Evolutionary conservation across 495 filamentous ascomycete species (phyloP), one percentile per base, ranked within the genome.

Genomic region (Zalerion maritima): DNA sequence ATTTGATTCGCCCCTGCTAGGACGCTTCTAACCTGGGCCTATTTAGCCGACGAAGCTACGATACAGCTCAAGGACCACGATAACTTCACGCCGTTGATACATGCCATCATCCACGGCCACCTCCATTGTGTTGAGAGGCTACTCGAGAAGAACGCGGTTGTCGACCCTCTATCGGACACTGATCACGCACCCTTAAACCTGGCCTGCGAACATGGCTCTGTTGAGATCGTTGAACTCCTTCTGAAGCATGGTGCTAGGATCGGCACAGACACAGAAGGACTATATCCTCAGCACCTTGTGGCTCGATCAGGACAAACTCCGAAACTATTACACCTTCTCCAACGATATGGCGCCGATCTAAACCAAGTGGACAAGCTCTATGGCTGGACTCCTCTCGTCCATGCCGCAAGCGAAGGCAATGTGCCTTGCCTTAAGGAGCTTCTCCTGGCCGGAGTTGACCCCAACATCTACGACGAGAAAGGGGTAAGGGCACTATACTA

Each of bases 201-300:
- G 19, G 89, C 89, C 21, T 96, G 86, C 46, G 86, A 96, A 44
- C 75, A 93, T 54, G 86, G 83, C 5, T 85, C 81, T 1, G 58
- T 78, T 19, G 62, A 69, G 2, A 92, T 92, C 35, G 83, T 86
- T 13, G 70, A 81, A 43, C 66, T 91, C 31, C 67, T 97, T 3
- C 67, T 97, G 15, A 73, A 83, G 44, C 69, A 78, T 29, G 68
- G 72, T 5, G 83, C 87, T 8, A 57, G 60, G 28, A 69, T 97
- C 31, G 58, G 94, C 7, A 75, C 89, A 6, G 89, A 97, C 54
- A 91, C 89, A 1, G 91, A 96, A 58, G 89, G 89, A 1, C 67
- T 97, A 4, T 96, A 82, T 49, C 89, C 89, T n/a, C 89, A 97
- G 45, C 89, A 97, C 54, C 73, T 94, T 32, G 87, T 96, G 6